These are phyloP conservation scores for Pyrenophora seminiperda DNA, from an alignment of 2,329 filamentous ascomycete genomes.

Conservation along the genomic window DNA sequence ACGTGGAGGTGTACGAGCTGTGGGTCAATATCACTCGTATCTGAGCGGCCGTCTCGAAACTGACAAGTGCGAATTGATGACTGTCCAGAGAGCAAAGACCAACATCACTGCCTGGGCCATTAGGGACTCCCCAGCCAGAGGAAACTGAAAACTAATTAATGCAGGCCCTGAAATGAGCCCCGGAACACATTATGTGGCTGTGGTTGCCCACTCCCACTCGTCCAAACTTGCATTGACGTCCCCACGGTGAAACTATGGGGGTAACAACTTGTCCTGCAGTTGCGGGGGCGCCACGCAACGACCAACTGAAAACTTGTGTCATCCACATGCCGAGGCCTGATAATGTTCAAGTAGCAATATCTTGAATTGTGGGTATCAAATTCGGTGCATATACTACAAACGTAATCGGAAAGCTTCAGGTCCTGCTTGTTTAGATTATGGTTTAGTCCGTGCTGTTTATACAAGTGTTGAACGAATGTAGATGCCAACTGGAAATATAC, in stretches of 20 bases:
- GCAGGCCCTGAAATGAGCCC: background rate
- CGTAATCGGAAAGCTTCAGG: slow-evolving; percentile 5
- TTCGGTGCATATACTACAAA: slow-evolving; percentile 10
- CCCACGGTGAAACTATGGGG: slow-evolving; percentile 18
- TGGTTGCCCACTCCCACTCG: slow-evolving; percentile 6
- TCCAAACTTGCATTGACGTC: slow-evolving; percentile 8
- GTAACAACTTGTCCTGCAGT: slow-evolving; percentile 15
- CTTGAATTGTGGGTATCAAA: slow-evolving; percentile 4
- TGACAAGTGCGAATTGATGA: background rate
- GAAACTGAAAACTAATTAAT: background rate
- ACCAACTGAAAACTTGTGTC: background rate
- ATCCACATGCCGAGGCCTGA: background rate
- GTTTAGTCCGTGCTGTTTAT: slow-evolving; percentile 18
- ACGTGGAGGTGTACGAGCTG: background rate
- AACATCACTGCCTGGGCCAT: no score
- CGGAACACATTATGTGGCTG: slow-evolving; percentile 4
- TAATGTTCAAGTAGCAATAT: slow-evolving; percentile 4
- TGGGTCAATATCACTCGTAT: no score
- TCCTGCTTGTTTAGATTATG: slow-evolving; percentile 4
- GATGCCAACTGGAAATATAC: slow-evolving; percentile 7
- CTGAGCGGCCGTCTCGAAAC: slow-evolving; percentile 3
- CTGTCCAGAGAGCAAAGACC: no score
- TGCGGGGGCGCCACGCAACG: slow-evolving; percentile 11
- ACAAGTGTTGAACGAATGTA: slow-evolving; percentile 17
- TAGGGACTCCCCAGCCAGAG: no score